phyloP scores from a whole-genome alignment of 768 basidiomycete genomes.

The Calocybe gangraenosa region DNA sequence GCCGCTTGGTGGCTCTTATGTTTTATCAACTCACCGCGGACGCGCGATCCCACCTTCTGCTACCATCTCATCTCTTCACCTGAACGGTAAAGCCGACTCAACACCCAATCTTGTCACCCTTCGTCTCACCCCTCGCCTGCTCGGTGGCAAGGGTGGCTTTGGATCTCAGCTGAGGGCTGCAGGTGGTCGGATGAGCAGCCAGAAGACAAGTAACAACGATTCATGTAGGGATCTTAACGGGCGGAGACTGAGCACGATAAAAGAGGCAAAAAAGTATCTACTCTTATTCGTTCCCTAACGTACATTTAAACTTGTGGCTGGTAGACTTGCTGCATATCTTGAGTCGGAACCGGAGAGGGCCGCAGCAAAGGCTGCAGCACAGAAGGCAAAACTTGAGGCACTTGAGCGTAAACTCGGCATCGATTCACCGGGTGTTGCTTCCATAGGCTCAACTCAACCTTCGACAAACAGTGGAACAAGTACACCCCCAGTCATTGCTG shows the following conservation, averaged over 20 bases:
- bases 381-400: conserved; percentile 77
- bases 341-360: conserved; percentile 80
- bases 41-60: conserved; percentile 23
- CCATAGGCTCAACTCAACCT: conserved; percentile 24
- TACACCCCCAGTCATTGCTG: conserved; percentile 47
- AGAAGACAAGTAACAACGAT: conserved; percentile 94
- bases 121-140: conserved; percentile 67
- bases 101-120: conserved; percentile 49
- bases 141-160: conserved; percentile 96
- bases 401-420: conserved; percentile 84
- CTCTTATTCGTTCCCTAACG: too few relatives aligned
- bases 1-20: conserved; percentile 25
- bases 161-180: conserved; percentile 95
- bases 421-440: conserved; percentile 24
- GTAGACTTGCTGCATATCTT: conserved; percentile 79
- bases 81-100: conserved; percentile 12
- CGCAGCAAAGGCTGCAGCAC: conserved; percentile 71
- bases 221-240: conserved; percentile 92
- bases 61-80: conserved; percentile 24
- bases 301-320: conserved; percentile 1
- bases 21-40: conserved; percentile 37
- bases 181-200: conserved; percentile 95
- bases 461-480: conserved; percentile 21
- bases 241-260: conserved; percentile 85
- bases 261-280: conserved; percentile 93